phyloP scores from a whole-genome alignment of 2,329 filamentous ascomycete species.

The Fusarium cyanostomum region DNA sequence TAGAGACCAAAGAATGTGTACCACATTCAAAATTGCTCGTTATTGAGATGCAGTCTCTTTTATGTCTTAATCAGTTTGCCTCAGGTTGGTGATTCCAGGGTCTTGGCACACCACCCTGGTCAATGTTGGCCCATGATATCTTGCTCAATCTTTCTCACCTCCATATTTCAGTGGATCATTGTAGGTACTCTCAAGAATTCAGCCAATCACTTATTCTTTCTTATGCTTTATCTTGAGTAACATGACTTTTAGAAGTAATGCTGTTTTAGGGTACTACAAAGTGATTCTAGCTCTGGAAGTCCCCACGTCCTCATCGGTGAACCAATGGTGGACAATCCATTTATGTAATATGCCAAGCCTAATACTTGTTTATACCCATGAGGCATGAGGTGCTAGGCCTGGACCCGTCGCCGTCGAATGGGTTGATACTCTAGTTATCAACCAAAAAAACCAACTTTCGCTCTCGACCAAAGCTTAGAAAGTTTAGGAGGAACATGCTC shows the following conservation, averaged over 20 bases:
- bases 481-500: too few relatives aligned
- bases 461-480: too few relatives aligned
- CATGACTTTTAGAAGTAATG: not conserved
- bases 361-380: too few relatives aligned
- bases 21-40: not conserved
- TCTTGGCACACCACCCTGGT: not conserved
- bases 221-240: not conserved
- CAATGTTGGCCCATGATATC: slow-evolving; percentile 1
- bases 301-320: not conserved
- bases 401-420: too few relatives aligned
- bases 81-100: not conserved
- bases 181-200: not conserved
- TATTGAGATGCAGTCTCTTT: not conserved
- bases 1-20: not conserved
- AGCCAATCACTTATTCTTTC: not conserved
- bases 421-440: too few relatives aligned
- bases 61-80: not conserved
- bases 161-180: not conserved
- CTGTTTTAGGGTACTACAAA: not conserved
- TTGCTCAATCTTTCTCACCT: slow-evolving; percentile 10
- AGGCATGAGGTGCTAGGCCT: too few relatives aligned
- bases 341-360: not conserved
- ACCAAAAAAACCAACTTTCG: too few relatives aligned
- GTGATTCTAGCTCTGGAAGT: too few relatives aligned
- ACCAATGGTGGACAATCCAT: not conserved